These are phyloP conservation scores for Cryptosporidium baileyi DNA, from an alignment of 169 alveolate genomes.

Conservation along the genomic window DNA sequence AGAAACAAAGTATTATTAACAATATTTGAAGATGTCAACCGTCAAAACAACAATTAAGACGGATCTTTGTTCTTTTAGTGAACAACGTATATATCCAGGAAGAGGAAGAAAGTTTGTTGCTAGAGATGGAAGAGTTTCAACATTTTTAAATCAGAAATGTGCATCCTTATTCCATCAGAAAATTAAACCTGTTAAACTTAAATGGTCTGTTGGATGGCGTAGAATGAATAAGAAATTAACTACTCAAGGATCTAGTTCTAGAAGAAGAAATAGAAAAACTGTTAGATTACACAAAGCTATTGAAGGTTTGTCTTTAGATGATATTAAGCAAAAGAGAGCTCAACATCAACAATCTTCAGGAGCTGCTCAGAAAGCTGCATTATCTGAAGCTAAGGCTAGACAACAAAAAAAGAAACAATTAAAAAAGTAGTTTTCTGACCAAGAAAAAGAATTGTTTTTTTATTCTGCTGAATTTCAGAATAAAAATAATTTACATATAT, in stretches of 20 bases:
- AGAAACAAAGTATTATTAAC: too few relatives aligned
- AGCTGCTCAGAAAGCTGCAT: slow-evolving; percentile 67
- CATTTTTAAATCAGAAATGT: slow-evolving; percentile 88
- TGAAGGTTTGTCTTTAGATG: slow-evolving; percentile 95
- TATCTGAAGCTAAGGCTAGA: slow-evolving; percentile 68
- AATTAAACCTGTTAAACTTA: slow-evolving; percentile 93
- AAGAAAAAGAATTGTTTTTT: neutral
- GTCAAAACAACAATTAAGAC: slow-evolving; percentile 90
- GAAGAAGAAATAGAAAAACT: slow-evolving; percentile 78
- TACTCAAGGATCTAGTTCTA: slow-evolving; percentile 47
- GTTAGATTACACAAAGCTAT: slow-evolving; percentile 94
- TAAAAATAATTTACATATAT: too few relatives aligned
- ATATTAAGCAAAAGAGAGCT: slow-evolving; percentile 86
- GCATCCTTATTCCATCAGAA: slow-evolving; percentile 91
- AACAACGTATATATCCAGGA: slow-evolving; percentile 98
- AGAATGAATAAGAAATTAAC: slow-evolving; percentile 93
- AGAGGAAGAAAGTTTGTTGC: slow-evolving; percentile 95
- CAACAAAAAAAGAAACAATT: slow-evolving; percentile 45
- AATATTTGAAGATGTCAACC: slow-evolving; percentile 79
- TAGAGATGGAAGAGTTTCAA: slow-evolving; percentile 94
- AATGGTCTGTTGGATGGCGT: slow-evolving; percentile 97
- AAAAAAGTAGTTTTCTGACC: neutral
- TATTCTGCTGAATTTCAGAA: neutral
- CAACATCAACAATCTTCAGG: slow-evolving; percentile 77
- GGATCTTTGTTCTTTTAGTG: slow-evolving; percentile 95